phyloP scores from a whole-genome alignment of 2,329 filamentous ascomycete genomes.

The Aspergillus transmontanensis region DNA sequence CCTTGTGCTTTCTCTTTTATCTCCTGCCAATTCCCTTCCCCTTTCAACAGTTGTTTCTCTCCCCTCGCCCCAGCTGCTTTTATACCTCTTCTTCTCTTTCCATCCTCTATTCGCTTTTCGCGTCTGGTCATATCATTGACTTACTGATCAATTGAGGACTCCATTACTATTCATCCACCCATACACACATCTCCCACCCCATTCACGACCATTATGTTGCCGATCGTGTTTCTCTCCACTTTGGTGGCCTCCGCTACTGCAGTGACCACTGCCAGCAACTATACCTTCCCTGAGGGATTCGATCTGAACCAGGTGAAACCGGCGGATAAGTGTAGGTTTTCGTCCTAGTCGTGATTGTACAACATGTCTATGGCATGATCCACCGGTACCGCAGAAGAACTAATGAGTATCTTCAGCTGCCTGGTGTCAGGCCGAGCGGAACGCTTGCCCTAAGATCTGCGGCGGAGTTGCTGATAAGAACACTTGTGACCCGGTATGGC shows the following conservation, averaged over 20 bases:
- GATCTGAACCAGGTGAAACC: slow-evolving; percentile 43
- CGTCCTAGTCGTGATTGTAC: not conserved
- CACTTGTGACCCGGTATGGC: slow-evolving; percentile 59
- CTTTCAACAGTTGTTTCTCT: slow-evolving; percentile 5
- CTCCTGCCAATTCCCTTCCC: slow-evolving; percentile 5
- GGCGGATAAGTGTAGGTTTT: slow-evolving; percentile 33
- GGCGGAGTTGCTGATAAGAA: slow-evolving; percentile 53
- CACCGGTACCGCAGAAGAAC: not conserved
- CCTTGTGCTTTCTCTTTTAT: slow-evolving; percentile 4
- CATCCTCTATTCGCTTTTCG: not conserved
- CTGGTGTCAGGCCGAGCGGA: slow-evolving; percentile 63
- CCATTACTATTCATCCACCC: slow-evolving; percentile 1
- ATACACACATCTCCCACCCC: too few species aligned
- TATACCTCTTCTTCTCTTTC: not conserved
- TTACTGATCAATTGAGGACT: not conserved
- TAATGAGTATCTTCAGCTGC: slow-evolving; percentile 34
- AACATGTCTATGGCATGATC: not conserved
- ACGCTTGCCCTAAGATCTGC: slow-evolving; percentile 64
- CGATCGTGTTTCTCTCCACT: slow-evolving; percentile 50
- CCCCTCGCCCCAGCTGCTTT: not conserved
- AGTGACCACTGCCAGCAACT: slow-evolving; percentile 42
- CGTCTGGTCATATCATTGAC: not conserved
- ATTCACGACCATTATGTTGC: slow-evolving; percentile 46
- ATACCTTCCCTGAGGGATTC: slow-evolving; percentile 45
- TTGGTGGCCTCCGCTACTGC: slow-evolving; percentile 49